A percentile compares a stretch with the other conserved stretches of the same genome.
These are phyloP conservation scores for Morella rubra DNA, from an alignment of 306 rosid genomes.

Conservation along the genomic window DNA sequence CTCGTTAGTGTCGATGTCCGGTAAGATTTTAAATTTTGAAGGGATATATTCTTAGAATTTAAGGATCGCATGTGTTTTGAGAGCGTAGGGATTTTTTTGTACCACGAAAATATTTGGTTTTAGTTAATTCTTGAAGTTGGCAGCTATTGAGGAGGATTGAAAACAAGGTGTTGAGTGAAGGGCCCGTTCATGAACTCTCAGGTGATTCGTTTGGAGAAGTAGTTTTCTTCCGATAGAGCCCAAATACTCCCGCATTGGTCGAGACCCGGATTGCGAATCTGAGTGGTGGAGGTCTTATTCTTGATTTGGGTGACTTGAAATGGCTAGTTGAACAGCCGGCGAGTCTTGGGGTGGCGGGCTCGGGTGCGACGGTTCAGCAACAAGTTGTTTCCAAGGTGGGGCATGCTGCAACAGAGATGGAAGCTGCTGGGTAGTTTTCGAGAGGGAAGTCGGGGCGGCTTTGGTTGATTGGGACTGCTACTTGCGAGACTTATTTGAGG, in stretches of 20 bases:
- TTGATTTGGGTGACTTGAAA: constrained; percentile 89
- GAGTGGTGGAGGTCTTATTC: constrained; percentile 49
- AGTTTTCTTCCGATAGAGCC: constrained; percentile 54
- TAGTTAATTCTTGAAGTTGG: too few species aligned
- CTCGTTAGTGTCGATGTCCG: constrained; percentile 85
- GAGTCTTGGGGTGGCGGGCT: constrained; percentile 38
- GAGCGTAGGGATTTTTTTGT: neutral
- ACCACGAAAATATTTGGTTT: too few species aligned
- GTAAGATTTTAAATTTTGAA: constrained; percentile 26
- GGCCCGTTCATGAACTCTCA: constrained; percentile 45
- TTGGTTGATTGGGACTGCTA: constrained; percentile 93
- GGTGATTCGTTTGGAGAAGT: constrained; percentile 73
- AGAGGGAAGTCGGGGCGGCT: constrained; percentile 51
- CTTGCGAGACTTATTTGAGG: constrained; percentile 95
- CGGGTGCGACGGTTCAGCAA: constrained; percentile 50
- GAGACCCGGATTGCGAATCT: constrained; percentile 51
- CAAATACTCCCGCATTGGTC: constrained; percentile 53
- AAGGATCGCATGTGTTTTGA: neutral
- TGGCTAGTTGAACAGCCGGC: constrained; percentile 87
- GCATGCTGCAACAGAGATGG: constrained; percentile 65
- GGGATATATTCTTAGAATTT: neutral
- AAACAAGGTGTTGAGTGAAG: constrained; percentile 59
- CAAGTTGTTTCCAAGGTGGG: constrained; percentile 66
- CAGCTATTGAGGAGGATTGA: constrained; percentile 70
- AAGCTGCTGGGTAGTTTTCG: constrained; percentile 60